Evolutionary conservation across 345 rosid species (phyloP).

Genomic region (Salix suchowensis): DNA sequence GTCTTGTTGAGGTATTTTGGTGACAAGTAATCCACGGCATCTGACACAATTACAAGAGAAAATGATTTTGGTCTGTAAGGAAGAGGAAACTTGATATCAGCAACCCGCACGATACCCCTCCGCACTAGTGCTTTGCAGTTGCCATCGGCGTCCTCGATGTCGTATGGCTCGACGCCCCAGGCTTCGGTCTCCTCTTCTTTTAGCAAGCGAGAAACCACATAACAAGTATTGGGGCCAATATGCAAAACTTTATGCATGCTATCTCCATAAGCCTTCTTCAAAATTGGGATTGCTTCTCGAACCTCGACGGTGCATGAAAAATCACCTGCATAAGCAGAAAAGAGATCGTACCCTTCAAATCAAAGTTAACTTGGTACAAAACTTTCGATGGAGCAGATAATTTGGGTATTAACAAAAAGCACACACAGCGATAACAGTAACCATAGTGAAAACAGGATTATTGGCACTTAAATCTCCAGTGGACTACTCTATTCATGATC

Average conservation of each 20-base stretch:
- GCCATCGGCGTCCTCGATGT: conserved; percentile 77
- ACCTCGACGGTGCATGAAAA: conserved; percentile 71
- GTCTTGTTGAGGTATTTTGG: conserved; percentile 89
- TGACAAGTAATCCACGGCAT: conserved; percentile 86
- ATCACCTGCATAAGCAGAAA: conserved; percentile 42
- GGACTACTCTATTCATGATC: neutral
- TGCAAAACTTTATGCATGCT: conserved; percentile 88
- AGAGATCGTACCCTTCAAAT: neutral
- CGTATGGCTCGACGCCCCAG: conserved; percentile 97
- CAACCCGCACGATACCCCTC: conserved; percentile 78
- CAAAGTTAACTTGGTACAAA: neutral
- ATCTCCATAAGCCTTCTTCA: conserved; percentile 81
- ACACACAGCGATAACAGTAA: too few relatives aligned
- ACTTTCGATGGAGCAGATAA: too few relatives aligned
- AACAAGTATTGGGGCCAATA: conserved; percentile 89
- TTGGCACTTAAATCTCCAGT: neutral
- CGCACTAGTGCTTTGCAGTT: conserved; percentile 67
- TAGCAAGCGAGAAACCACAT: conserved; percentile 70
- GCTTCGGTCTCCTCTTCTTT: conserved; percentile 88
- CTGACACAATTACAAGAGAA: conserved; percentile 83
- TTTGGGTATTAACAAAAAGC: too few relatives aligned
- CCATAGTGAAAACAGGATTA: neutral
- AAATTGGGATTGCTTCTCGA: conserved; percentile 62
- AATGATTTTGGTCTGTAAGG: conserved; percentile 88
- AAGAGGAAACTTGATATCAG: conserved; percentile 86